A percentile compares a stretch with the other conserved stretches of the same genome.
These are phyloP conservation scores for Backusella tuberculispora DNA, from an alignment of 192 early-diverging fungal genomes.

Conservation along the genomic window DNA sequence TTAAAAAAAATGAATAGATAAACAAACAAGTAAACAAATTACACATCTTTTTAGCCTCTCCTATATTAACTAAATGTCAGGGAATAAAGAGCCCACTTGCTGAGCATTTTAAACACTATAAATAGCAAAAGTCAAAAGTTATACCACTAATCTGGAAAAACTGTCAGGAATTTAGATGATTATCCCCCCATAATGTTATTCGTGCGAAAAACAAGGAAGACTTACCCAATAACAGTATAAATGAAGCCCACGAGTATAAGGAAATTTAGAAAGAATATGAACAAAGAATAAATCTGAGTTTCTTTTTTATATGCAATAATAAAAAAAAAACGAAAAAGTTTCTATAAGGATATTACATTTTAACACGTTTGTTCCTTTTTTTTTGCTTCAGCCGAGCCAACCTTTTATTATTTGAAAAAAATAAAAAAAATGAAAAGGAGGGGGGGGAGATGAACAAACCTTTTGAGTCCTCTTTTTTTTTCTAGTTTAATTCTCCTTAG, in stretches of 20 bases:
- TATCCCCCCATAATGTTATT: not conserved
- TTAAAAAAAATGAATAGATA: too few relatives aligned
- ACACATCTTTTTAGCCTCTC: not conserved
- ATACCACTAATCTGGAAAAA: not conserved
- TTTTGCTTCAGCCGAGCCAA: too few relatives aligned
- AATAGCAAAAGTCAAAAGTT: not conserved
- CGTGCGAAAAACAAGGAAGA: not conserved
- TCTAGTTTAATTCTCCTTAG: not conserved
- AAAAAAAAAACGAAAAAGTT: not conserved
- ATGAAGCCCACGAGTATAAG: not conserved
- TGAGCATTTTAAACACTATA: not conserved
- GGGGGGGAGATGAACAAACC: too few relatives aligned
- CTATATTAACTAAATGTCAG: not conserved
- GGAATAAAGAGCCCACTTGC: not conserved
- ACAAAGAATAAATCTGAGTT: not conserved
- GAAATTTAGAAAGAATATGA: conserved; percentile 2
- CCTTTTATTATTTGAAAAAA: not conserved
- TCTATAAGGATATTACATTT: not conserved
- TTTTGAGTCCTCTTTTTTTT: not conserved
- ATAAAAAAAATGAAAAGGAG: not conserved
- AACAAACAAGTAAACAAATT: too few relatives aligned
- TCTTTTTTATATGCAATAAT: not conserved
- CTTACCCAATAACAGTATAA: conserved; percentile 3
- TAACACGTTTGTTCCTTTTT: not conserved
- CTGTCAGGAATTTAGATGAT: not conserved